Evolutionary conservation across 2,329 filamentous ascomycete species (phyloP).

Genomic region (Ciborinia camelliae): DNA sequence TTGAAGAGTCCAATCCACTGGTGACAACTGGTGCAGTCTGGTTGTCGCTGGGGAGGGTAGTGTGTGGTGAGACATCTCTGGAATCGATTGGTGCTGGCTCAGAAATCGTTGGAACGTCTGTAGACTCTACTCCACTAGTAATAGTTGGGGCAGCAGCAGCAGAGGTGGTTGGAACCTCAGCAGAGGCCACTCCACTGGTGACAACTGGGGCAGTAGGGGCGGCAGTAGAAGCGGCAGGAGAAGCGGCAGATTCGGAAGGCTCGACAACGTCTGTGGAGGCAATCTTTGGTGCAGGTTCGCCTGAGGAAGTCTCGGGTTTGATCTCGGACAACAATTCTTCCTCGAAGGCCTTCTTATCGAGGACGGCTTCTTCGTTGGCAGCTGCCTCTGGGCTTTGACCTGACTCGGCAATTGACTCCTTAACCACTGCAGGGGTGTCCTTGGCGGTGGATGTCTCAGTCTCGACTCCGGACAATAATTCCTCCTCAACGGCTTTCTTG

Average conservation of each 20-base stretch:
- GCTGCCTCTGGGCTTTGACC: constrained; percentile 67
- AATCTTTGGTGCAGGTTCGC: constrained; percentile 32
- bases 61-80: constrained; percentile 36
- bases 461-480: constrained; percentile 65
- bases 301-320: constrained; percentile 40
- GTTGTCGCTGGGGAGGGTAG: constrained; percentile 21
- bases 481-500: constrained; percentile 70
- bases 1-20: constrained; percentile 29
- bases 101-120: not conserved
- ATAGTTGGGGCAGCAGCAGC: not conserved
- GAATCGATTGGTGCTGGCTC: not conserved
- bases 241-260: constrained; percentile 22
- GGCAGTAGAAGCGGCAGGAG: constrained; percentile 15
- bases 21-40: constrained; percentile 31
- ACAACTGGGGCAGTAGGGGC: constrained; percentile 6
- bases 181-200: constrained; percentile 10
- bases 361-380: constrained; percentile 62
- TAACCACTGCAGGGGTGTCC: constrained; percentile 54
- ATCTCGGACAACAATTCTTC: constrained; percentile 67
- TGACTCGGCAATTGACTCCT: constrained; percentile 56
- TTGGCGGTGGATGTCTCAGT: constrained; percentile 40
- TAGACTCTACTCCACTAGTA: constrained; percentile 8
- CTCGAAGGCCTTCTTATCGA: constrained; percentile 73
- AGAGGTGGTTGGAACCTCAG: not conserved
- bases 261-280: constrained; percentile 41